Base-by-base conservation (phyloP, 2,329 filamentous ascomycete genomes). In the Aschersonia sp. region DNA sequence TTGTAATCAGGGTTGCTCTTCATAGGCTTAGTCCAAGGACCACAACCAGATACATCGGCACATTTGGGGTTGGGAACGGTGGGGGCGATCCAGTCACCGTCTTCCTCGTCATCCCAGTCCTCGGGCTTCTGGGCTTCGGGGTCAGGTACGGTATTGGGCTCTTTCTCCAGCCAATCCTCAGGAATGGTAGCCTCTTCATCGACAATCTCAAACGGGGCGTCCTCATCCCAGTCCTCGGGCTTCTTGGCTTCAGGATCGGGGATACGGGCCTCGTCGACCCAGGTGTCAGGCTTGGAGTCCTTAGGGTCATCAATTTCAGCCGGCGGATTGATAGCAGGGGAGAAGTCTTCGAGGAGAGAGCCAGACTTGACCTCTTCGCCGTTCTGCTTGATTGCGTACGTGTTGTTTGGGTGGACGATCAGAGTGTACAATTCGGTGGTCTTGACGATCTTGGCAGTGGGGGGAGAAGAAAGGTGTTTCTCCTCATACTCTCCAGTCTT, bases 401-500 rank as follows among this genome's bases (percentile, higher is more conserved):
- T 90, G 77, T 97, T 94, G 75, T 98, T 89, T 60, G 89, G 88
- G 68, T 90, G 85, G 64, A 98, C 87, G 59, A 96, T 87, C 59
- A 98, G 78, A 52, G 92, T 97, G 78, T 98, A 98, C 53, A 98
- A 83, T 67, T 90, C 84, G 53, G 86, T 85, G 54, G 87, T 83
- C 82, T 96, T 97, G 73, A 81, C 76, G 61, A 94, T 92, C 65
- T 83, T 85, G 63, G 89, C 89, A 50, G 83, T 76, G 52, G 92
- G 89, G 55, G 90, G 83, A 59, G 77, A 78, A 64, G 78, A 81
- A 54, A 98, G 78, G 72, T 98, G 92, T 83, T 98, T 98, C 85
- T 98, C 92, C 79, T 98, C 90, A 63, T 98, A 98, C 70, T 96
- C 87, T 73, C 90, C 90, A 44, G 88, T 96, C 85, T 95, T 96